Evolutionary conservation across 75 land plant genomes (phyloP).

Genomic region (Larix kaempferi): DNA sequence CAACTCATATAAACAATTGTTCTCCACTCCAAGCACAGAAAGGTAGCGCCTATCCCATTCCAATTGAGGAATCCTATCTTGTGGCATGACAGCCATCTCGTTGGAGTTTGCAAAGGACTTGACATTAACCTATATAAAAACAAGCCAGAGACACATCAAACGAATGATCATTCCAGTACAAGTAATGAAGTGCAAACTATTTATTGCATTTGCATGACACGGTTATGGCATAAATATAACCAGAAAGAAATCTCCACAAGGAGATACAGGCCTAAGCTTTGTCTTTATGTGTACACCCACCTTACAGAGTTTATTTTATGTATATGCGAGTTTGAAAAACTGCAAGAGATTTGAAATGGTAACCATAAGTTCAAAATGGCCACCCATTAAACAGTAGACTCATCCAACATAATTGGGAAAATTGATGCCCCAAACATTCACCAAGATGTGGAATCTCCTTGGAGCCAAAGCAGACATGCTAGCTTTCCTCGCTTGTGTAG

Average conservation of each 20-base stretch:
- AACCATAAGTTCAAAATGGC: background rate
- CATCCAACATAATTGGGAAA: too few species aligned
- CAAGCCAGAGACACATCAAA: background rate
- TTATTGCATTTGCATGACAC: background rate
- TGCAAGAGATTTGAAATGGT: background rate
- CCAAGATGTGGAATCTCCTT: too few species aligned
- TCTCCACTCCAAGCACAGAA: constrained; percentile 95
- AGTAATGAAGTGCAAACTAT: background rate
- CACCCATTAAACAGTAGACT: background rate
- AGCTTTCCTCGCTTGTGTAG: too few species aligned
- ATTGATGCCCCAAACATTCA: too few species aligned
- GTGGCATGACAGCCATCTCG: constrained; percentile 90
- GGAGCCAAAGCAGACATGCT: too few species aligned
- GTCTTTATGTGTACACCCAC: background rate
- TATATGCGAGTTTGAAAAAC: background rate
- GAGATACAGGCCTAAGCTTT: background rate
- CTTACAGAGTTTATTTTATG: background rate
- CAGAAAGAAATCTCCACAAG: background rate
- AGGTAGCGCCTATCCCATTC: constrained; percentile 94
- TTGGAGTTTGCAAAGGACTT: constrained; percentile 93
- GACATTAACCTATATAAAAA: constrained; percentile 64
- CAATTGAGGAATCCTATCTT: constrained; percentile 62
- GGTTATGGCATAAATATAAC: background rate
- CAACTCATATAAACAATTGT: constrained; percentile 80
- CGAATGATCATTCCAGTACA: background rate